Evolutionary conservation across 2,329 filamentous ascomycete genomes (phyloP), one percentile per base, ranked within the genome.

Genomic region (Aspergillus sp.): DNA sequence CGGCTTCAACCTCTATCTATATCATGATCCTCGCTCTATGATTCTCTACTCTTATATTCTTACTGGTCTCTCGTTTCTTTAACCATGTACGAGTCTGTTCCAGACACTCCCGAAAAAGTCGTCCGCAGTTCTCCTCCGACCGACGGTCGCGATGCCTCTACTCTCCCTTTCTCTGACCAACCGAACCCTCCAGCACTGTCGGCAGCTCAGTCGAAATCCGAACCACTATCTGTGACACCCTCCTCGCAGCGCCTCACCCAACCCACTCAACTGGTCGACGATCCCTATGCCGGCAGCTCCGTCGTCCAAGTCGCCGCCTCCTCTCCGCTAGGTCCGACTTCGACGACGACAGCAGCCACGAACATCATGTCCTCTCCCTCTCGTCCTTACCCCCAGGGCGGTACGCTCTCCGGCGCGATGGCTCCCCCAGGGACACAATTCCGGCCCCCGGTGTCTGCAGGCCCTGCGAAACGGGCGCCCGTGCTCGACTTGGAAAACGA

Each of bases 251-350:
- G 46, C 70, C 69, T 62, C 54, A 83, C 80, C 9, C 81, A 84
- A 56, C 79, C 81, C 0, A 83, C 78, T 7, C 81, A 83, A 57
- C 67, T 81, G 32, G 65, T 83, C 28, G 69, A 73, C 10, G 65
- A 65, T 42, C 65, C 70, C 35, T 63, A 67, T 41, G 62, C 62
- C 42, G 56, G 58, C 1, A 58, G 55, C 48, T 63, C 74, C 34
- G 62, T 77, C 43, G 73, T 96, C 47, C 90, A 95, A 65, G 90
- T 96, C 3, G 83, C 85, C 29, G 87, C 88, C n/a, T 96, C 90
- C 3, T 96, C 91, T 1, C 90, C 89, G 2, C 76, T 83, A 48
- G 77, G 78, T 49, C 66, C 72, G n/a, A 63, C 69, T 9, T 39
- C 19, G n/a, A 39, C 36, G 2, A 19, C 34, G n/a, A 36, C 34